Evolutionary conservation across 2,329 filamentous ascomycete genomes (phyloP), one percentile per base, ranked within the genome.

Genomic region (Exophiala xenobiotica): DNA sequence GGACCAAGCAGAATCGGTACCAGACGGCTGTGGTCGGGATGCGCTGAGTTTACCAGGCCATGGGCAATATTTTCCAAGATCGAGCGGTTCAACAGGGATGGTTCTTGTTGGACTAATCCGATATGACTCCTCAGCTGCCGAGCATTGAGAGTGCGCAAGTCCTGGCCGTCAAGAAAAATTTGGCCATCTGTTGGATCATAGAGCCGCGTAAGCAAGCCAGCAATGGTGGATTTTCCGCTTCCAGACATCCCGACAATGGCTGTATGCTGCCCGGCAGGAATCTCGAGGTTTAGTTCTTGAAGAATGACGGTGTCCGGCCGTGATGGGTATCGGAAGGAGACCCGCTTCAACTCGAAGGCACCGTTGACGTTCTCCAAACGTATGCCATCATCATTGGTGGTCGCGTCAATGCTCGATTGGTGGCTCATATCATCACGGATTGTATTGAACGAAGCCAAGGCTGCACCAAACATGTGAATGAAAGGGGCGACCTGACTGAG

Each of bases 291-390:
- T 49, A 97, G 88, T 57, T 85, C 83, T 37, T 93, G 76, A 83
- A 97, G 91, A 27, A 97, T 88, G 1, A 83, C 81, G 2, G 95
- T 90, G 62, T 96, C 90, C 0, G 91, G 90, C 8, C 92, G 82
- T 5, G 90, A 96, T 3, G 93, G 93, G 64, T 99, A 97, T 61
- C 96, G 91, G 70, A 96, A 90, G 68, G 88, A 92, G 65, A 97
- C 78, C 60, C 89, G 80, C 60, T 84, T 81, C 33, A 99, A 79
- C 58, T 90, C 85, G 52, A 99, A 85, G 12, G 81, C 82, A 24
- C 92, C 92, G 53, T 86, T 75, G 1, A 96, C 77, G 16, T 80
- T 69, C 1, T 90, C 83, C 1, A 93, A 78, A 60, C 78, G 90
- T 53, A 81, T 75, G 12, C 92, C 93, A 7, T 78, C 75, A 1